These are phyloP conservation scores for Silene conica DNA, from an alignment of 148 eudicot species.

Conservation along the genomic window DNA sequence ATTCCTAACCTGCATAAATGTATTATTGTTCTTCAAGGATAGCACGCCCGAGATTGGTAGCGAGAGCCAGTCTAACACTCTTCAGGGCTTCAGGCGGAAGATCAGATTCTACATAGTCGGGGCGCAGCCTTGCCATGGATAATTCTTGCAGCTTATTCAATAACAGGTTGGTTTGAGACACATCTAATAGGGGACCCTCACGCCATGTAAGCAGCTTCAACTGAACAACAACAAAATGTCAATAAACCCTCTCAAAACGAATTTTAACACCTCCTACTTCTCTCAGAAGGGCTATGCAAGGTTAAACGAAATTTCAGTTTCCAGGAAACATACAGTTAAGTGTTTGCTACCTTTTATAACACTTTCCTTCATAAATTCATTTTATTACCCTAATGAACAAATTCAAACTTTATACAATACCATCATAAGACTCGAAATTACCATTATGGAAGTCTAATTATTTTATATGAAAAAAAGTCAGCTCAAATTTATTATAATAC, in stretches of 20 bases:
- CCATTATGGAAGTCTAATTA: not conserved
- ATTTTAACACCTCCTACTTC: not conserved
- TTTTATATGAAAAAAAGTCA: no score
- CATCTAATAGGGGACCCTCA: slow-evolving; percentile 74
- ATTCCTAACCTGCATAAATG: slow-evolving; percentile 3
- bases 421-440: not conserved
- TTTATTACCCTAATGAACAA: not conserved
- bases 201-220: slow-evolving; percentile 79
- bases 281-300: no score
- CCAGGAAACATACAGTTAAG: no score
- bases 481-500: not conserved
- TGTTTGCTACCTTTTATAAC: no score
- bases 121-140: slow-evolving; percentile 74
- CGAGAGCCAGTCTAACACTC: slow-evolving; percentile 83
- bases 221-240: slow-evolving; percentile 31
- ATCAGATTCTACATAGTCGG: slow-evolving; percentile 71
- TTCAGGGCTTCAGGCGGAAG: slow-evolving; percentile 77
- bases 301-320: no score
- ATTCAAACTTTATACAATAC: not conserved
- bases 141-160: slow-evolving; percentile 88
- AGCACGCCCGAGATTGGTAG: slow-evolving; percentile 92
- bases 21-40: slow-evolving; percentile 67
- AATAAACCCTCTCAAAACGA: not conserved
- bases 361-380: not conserved
- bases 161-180: slow-evolving; percentile 68